Evolutionary conservation across 1,284 basidiomycete genomes (phyloP), one percentile per base, ranked within the genome.

Genomic region (Pulveroboletus sp.): DNA sequence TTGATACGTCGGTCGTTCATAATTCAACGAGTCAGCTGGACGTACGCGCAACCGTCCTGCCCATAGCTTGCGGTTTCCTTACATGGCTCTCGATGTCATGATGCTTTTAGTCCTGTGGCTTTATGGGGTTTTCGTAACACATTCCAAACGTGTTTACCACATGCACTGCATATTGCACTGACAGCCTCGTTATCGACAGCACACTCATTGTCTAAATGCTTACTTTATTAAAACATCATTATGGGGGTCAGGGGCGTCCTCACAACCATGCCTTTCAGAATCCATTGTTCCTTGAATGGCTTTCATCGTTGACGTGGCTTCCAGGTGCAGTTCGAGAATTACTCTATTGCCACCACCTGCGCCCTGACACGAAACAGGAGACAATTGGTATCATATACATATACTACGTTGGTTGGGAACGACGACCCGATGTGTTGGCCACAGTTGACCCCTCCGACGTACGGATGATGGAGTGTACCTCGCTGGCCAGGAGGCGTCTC

Each of bases 281-380:
- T 17, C 19, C 32, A n/a, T 33, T 39, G 10, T 32, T 50, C 32
- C 16, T 24, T 21, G 13, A 17, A 29, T 12, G 24, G 24, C 11
- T 12, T 32, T 42, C 19, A 39, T 35, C 19, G 19, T 26, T 56
- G 51, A 60, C 36, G 2, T 21, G 21, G 19, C 21, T 41, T 32
- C 32, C 39, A 26, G 36, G 15, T 37, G 29, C 29, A 32, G 10
- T 32, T 32, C 29, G 29, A 32, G 13, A 37, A 15, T 16, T 16
- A 39, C 17, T n/a, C 37, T 17, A 39, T 17, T 9, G 17, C 40
- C 24, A 12, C 56, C 36, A 17, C 39, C 40, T 15, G 17, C 33
- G 24, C 4, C 33, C 39, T 59, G 39, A 40, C 32, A 42, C 47
- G 60, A 62, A 59, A 59, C 47, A 24, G 45, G 46, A 33, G 19